These are phyloP conservation scores for Cytospora schulzeri DNA, from an alignment of 2,329 filamentous ascomycete species.

Conservation along the genomic window DNA sequence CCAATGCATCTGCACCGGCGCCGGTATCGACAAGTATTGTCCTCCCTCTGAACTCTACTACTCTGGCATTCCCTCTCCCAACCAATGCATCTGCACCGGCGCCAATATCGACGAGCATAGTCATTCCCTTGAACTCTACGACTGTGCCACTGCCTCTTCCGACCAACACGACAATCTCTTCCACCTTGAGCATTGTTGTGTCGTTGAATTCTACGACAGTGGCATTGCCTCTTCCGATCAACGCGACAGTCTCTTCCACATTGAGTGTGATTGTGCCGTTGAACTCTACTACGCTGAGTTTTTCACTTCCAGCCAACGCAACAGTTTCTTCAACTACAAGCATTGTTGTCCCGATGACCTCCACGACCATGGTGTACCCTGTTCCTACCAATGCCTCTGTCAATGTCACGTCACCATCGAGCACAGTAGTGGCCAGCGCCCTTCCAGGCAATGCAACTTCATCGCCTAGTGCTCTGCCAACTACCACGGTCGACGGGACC, in stretches of 20 bases:
- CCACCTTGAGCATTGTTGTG: constrained; percentile 15
- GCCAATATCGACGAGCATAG: constrained; percentile 3
- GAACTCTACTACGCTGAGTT: constrained; percentile 9
- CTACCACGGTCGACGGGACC: constrained; percentile 17
- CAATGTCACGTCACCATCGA: constrained; percentile 11
- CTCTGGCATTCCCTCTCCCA: constrained; percentile 3
- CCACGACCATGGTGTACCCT: constrained; percentile 4
- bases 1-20: constrained; percentile 1
- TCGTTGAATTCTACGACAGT: constrained; percentile 21
- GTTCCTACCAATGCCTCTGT: constrained; percentile 1
- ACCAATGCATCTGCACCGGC: neutral
- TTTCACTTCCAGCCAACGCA: constrained; percentile 23
- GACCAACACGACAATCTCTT: neutral
- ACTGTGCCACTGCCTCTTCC: neutral
- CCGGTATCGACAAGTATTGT: neutral
- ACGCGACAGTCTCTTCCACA: neutral
- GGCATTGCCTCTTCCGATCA: constrained; percentile 22
- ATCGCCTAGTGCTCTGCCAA: neutral
- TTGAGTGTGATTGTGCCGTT: neutral
- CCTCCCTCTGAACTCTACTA: constrained; percentile 8
- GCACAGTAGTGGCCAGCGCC: neutral
- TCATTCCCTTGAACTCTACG: neutral
- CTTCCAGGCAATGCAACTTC: constrained; percentile 11
- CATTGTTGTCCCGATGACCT: neutral
- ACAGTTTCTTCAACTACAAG: neutral